phyloP scores from a whole-genome alignment of 1,284 basidiomycete genomes.

The Ganoderma lingzhi region DNA sequence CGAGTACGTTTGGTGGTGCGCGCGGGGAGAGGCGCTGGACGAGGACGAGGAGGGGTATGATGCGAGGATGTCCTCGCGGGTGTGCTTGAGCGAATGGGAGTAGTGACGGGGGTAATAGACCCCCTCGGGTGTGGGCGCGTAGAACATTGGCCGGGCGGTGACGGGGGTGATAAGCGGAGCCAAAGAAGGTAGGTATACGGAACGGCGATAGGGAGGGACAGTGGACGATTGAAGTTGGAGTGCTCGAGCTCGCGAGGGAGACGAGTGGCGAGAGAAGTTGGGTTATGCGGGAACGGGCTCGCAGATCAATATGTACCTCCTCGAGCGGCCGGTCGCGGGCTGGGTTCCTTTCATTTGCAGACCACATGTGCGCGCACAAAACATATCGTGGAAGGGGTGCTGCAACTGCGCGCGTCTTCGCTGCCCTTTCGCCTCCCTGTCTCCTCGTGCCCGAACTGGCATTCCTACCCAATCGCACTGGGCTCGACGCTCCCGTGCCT shows the following conservation, averaged over 20 bases:
- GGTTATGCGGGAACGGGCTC: conserved; percentile 1
- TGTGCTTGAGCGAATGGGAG: conserved; percentile 23
- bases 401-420: conserved; percentile 31
- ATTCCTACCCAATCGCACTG: conserved; percentile 22
- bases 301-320: conserved; percentile 27
- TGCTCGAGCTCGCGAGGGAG: conserved; percentile 6
- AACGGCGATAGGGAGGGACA: conserved; percentile 1
- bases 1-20: conserved; percentile 16
- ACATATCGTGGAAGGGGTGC: conserved; percentile 33
- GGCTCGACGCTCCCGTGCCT: conserved; percentile 12
- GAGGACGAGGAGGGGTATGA: conserved; percentile 20
- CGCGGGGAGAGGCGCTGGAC: conserved; percentile 18
- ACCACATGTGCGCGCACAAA: conserved; percentile 8
- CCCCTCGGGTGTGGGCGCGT: conserved; percentile 19
- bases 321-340: conserved; percentile 25
- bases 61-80: conserved; percentile 21
- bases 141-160: conserved; percentile 12
- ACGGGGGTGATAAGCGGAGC: background rate
- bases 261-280: background rate
- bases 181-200: background rate
- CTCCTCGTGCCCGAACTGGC: conserved; percentile 41
- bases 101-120: conserved; percentile 26
- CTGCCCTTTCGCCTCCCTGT: conserved; percentile 37
- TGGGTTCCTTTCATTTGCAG: conserved; percentile 19
- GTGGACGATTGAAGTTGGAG: background rate